These are phyloP conservation scores for Ascosphaera apis DNA, from an alignment of 2,329 filamentous ascomycete genomes.

Conservation along the genomic window DNA sequence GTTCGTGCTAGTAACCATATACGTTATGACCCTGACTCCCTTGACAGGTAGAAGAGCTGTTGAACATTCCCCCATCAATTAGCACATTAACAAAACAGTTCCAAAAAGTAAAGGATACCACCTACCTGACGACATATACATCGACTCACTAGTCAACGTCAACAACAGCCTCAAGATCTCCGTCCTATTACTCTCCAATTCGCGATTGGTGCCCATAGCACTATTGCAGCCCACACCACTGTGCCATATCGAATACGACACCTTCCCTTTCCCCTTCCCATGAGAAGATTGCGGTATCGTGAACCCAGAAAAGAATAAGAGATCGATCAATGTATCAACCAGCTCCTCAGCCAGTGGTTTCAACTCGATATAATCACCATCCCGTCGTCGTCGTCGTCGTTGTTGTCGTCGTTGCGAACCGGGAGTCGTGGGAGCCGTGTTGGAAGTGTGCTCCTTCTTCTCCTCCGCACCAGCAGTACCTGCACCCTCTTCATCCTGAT, in stretches of 20 bases:
- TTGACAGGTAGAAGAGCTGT: conserved; percentile 48
- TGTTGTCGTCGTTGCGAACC: too few species aligned
- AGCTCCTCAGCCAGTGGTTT: conserved; percentile 83
- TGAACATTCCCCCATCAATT: conserved; percentile 1
- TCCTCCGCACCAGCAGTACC: too few species aligned
- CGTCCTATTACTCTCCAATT: conserved; percentile 78
- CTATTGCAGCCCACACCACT: conserved; percentile 92
- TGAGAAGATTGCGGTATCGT: too few species aligned
- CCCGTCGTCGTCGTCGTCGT: too few species aligned
- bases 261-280: conserved; percentile 52
- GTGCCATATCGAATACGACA: conserved; percentile 91
- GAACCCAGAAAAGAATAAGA: conserved; percentile 80
- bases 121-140: conserved; percentile 66
- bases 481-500: conserved; percentile 13
- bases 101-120: conserved; percentile 3
- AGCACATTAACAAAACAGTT: neutral
- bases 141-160: conserved; percentile 67
- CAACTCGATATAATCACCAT: conserved; percentile 51
- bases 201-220: conserved; percentile 65
- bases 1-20: conserved; percentile 67
- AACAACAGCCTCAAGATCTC: conserved; percentile 74
- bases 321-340: conserved; percentile 67
- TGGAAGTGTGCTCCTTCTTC: too few species aligned
- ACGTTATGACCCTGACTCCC: conserved; percentile 66
- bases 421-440: too few species aligned